Evolutionary conservation across 2,329 filamentous ascomycete genomes (phyloP).

Genomic region (Scolecobasidium constrictum): DNA sequence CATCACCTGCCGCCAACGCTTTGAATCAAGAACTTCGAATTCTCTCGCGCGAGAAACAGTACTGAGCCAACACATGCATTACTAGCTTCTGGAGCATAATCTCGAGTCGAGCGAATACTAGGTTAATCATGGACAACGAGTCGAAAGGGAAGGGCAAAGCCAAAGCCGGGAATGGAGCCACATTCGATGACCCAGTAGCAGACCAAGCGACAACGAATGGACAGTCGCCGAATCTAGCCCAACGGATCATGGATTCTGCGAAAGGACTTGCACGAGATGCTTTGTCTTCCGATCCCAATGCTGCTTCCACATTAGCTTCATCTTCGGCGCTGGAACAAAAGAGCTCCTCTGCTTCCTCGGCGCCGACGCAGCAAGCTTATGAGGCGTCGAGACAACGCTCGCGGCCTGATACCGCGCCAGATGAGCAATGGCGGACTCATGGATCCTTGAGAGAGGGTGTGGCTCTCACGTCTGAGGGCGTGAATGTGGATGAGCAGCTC

Average conservation of each 20-base stretch:
- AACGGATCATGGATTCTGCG: slow-evolving; percentile 3
- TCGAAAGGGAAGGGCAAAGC: slow-evolving; percentile 3
- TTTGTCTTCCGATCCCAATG: neutral
- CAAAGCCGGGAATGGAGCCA: neutral
- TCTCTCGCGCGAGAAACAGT: neutral
- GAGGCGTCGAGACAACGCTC: neutral
- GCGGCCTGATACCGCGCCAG: neutral
- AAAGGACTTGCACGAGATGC: neutral
- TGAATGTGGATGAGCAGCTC: neutral
- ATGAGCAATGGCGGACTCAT: neutral
- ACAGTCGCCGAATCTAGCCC: slow-evolving; percentile 1
- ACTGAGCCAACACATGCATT: neutral
- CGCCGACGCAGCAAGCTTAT: neutral
- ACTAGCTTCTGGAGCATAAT: neutral
- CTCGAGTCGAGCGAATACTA: too few relatives aligned
- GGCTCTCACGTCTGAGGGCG: too few relatives aligned
- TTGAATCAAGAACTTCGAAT: neutral
- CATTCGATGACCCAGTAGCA: neutral
- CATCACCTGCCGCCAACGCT: neutral
- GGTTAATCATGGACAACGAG: neutral
- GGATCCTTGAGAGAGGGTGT: neutral
- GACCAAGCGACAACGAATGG: neutral
- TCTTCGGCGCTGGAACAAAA: slow-evolving; percentile 2
- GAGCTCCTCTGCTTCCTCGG: slow-evolving; percentile 2
- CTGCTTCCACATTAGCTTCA: neutral